Evolutionary conservation across 306 rosid genomes (phyloP).

Genomic region (Castanea mollissima): DNA sequence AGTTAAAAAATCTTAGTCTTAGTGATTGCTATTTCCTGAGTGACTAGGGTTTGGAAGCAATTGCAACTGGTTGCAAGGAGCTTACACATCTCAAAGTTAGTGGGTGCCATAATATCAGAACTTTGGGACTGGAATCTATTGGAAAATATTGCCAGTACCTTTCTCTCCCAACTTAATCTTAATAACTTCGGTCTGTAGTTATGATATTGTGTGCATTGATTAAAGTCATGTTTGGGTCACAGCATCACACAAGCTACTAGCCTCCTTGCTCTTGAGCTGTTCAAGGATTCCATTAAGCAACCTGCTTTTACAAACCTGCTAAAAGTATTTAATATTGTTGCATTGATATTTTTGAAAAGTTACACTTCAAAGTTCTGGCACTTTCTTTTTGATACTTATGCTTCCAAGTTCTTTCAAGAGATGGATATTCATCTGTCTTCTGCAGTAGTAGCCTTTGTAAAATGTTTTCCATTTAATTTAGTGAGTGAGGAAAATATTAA

Average conservation of each 20-base stretch:
- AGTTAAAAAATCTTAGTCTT: constrained; percentile 74
- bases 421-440: neutral
- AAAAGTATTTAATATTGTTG: neutral
- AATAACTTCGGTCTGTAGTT: constrained; percentile 16
- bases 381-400: no score
- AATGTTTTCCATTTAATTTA: neutral
- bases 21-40: constrained; percentile 85
- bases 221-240: constrained; percentile 7
- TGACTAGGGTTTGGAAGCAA: constrained; percentile 89
- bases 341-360: neutral
- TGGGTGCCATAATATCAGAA: constrained; percentile 94
- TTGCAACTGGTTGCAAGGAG: constrained; percentile 86
- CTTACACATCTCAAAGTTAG: constrained; percentile 84
- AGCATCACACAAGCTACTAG: neutral
- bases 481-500: neutral
- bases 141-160: constrained; percentile 88
- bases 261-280: neutral
- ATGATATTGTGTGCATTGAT: constrained; percentile 11
- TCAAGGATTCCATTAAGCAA: neutral
- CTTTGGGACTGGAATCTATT: constrained; percentile 70
- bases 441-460: neutral
- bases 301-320: constrained; percentile 1
- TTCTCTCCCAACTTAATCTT: constrained; percentile 23
- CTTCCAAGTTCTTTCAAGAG: neutral
- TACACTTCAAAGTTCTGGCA: neutral